Evolutionary conservation across 2,329 filamentous ascomycete genomes (phyloP).

Genomic region (Xylariaceae sp.): DNA sequence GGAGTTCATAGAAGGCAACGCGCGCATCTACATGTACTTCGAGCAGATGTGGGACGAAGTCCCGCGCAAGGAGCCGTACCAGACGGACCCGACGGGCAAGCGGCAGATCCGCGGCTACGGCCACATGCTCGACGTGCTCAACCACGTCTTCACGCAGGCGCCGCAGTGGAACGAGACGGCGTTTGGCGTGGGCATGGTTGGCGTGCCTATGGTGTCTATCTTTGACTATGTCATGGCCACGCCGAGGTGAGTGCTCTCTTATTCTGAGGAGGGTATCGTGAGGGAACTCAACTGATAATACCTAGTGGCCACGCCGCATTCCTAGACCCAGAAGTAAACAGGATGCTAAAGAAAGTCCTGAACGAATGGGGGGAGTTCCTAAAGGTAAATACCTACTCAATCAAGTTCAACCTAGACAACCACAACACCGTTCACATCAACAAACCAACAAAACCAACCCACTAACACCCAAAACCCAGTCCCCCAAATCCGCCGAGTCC

Average conservation of each 20-base stretch:
- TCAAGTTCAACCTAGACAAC: too few relatives aligned
- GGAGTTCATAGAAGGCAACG: conserved; percentile 59
- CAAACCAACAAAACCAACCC: background rate
- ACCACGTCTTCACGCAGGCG: conserved; percentile 51
- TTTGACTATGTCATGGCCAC: conserved; percentile 57
- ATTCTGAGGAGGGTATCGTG: background rate
- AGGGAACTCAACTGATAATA: background rate
- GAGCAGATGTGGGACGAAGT: conserved; percentile 65
- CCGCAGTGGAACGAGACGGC: conserved; percentile 52
- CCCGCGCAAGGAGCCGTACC: conserved; percentile 56
- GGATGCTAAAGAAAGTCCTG: conserved; percentile 49
- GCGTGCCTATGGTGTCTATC: conserved; percentile 50
- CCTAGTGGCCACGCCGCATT: conserved; percentile 49
- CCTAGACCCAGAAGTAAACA: conserved; percentile 52
- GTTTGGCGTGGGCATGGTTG: conserved; percentile 48
- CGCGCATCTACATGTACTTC: conserved; percentile 64
- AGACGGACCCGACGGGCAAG: conserved; percentile 55
- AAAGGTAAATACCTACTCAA: conserved; percentile 34
- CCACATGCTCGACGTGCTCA: conserved; percentile 63
- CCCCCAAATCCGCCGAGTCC: conserved; percentile 51
- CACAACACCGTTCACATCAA: too few relatives aligned
- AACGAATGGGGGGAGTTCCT: conserved; percentile 56
- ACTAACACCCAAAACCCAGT: conserved; percentile 29
- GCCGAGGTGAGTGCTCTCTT: conserved; percentile 36
- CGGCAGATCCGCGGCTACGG: conserved; percentile 60